Conservation (phyloP, 2,329 filamentous ascomycete species). For the Whalleya microplaca region DNA sequence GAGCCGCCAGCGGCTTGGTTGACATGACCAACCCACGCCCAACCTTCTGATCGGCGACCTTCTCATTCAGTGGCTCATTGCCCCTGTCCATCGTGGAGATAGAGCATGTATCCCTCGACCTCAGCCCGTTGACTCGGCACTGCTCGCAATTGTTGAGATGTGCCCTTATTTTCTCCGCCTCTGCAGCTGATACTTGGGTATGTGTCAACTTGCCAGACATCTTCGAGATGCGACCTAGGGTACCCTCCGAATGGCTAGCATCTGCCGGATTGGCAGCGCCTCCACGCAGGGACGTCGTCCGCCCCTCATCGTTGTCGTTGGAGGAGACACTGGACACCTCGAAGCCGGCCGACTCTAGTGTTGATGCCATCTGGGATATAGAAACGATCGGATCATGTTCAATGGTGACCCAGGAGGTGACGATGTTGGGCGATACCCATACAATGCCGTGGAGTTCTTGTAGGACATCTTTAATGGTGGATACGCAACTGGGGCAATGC, state of each 20-base stretch:
- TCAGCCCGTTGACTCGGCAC: slow-evolving; percentile 38
- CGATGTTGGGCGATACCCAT: slow-evolving; percentile 70
- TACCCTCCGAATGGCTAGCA: slow-evolving; percentile 14
- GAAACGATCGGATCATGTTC: slow-evolving; percentile 55
- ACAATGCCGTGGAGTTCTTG: slow-evolving; percentile 48
- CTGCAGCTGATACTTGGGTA: slow-evolving; percentile 16
- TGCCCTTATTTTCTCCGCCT: slow-evolving; percentile 32
- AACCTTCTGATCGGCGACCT: slow-evolving; percentile 46
- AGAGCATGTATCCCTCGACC: slow-evolving; percentile 3
- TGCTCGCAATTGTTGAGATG: slow-evolving; percentile 50
- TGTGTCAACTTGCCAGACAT: slow-evolving; percentile 26
- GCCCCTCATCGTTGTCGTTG: slow-evolving; percentile 35
- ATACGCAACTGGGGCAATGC: slow-evolving; percentile 78
- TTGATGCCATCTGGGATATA: slow-evolving; percentile 45
- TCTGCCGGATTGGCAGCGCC: slow-evolving; percentile 18
- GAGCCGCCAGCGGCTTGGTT: slow-evolving; percentile 13
- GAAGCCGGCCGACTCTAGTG: slow-evolving; percentile 61
- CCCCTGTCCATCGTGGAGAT: slow-evolving; percentile 5
- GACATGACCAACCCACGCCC: slow-evolving; percentile 43
- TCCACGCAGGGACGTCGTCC: slow-evolving; percentile 22
- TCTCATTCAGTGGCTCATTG: slow-evolving; percentile 2
- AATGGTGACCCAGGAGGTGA: slow-evolving; percentile 65
- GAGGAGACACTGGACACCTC: slow-evolving; percentile 56
- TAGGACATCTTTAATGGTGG: slow-evolving; percentile 64
- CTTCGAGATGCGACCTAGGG: slow-evolving; percentile 35